Conservation (phyloP, 208 protist genomes). For the Herpetomonas tarakana region DNA sequence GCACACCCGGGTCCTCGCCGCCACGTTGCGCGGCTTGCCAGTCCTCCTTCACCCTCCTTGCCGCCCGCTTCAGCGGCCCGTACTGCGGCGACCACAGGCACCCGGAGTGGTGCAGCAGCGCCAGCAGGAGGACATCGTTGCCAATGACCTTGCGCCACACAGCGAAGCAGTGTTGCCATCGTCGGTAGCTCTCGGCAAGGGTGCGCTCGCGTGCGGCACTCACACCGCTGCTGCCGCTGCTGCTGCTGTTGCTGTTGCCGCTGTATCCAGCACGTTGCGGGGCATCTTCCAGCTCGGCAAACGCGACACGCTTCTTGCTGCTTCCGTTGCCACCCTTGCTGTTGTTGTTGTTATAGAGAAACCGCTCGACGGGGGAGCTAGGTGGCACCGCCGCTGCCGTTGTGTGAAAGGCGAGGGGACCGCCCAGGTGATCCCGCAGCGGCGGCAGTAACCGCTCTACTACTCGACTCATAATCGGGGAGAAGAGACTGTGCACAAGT, state of each 20-base stretch:
- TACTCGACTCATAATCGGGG: conserved; percentile 11
- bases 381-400: background rate
- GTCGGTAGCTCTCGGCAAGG: conserved; percentile 17
- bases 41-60: no score
- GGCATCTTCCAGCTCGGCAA: no score
- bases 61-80: conserved; percentile 14
- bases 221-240: background rate
- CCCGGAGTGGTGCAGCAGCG: conserved; percentile 64
- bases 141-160: conserved; percentile 66
- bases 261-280: no score
- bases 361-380: no score
- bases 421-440: conserved; percentile 35
- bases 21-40: no score
- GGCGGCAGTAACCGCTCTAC: conserved; percentile 46
- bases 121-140: conserved; percentile 58
- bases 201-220: background rate
- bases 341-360: no score
- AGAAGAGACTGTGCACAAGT: background rate
- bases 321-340: no score
- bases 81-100: conserved; percentile 62
- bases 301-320: no score
- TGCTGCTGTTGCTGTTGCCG: background rate
- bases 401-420: background rate
- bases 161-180: conserved; percentile 55
- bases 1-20: no score